A percentile compares a stretch with the other conserved stretches of the same genome.
Conservation (phyloP, 2,329 filamentous ascomycete genomes). For the Beauveria rudraprayagi region DNA sequence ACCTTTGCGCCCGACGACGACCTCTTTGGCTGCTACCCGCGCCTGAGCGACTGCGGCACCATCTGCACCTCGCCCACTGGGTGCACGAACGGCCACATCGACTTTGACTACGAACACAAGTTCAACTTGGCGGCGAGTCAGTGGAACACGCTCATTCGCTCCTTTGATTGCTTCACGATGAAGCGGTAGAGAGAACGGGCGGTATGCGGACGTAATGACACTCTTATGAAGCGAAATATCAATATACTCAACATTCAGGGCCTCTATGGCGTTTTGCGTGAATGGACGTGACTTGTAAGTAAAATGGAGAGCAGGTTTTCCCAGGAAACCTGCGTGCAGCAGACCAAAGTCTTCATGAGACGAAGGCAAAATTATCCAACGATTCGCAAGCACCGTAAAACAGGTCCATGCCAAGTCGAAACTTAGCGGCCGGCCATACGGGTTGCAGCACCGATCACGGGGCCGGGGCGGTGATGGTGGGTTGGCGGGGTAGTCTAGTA, state of each 20-base stretch:
- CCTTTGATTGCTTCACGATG: constrained; percentile 26
- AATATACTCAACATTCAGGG: neutral
- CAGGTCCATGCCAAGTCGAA: neutral
- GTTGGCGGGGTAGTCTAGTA: constrained; percentile 1
- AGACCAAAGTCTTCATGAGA: no score
- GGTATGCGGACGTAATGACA: neutral
- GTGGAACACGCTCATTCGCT: constrained; percentile 34
- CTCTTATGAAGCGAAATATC: neutral
- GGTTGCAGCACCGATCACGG: constrained; percentile 4
- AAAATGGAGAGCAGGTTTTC: neutral
- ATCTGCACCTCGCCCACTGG: constrained; percentile 43
- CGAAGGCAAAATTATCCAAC: no score
- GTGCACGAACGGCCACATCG: constrained; percentile 42
- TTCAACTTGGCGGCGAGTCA: constrained; percentile 36
- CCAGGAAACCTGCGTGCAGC: neutral
- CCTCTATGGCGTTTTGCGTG: neutral
- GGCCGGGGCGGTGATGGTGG: neutral
- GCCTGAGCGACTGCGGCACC: constrained; percentile 30
- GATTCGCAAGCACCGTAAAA: neutral
- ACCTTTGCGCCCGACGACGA: constrained; percentile 46
- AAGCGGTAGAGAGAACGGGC: neutral
- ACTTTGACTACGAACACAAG: constrained; percentile 38
- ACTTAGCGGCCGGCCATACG: neutral
- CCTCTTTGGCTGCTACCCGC: constrained; percentile 40
- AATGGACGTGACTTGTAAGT: neutral